Base-by-base conservation (phyloP, 345 rosid species). In the Cardamine occulta region DNA sequence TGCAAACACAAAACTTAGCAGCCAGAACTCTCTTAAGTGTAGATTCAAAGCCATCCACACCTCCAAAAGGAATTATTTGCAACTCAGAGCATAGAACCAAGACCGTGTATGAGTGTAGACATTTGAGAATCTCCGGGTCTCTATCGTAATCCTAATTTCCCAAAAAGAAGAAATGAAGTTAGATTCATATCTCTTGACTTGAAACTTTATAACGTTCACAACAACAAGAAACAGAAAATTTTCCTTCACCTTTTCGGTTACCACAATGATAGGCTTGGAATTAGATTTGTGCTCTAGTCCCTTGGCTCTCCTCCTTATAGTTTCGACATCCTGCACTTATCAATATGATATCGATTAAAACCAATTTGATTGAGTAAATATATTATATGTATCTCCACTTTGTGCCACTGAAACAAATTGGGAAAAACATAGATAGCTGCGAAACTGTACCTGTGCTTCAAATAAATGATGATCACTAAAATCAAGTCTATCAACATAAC, bases 401-500 rank as follows among this genome's bases (percentile, higher is more conserved):
- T 19, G 26, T 54, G 48, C 21, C 47, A 49, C 24, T 68, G 12
- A 69, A 35, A 49, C 1, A 18, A 29, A 31, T 12, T 15, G 35
- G 7, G 59, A 32, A 66, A 32, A 18, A 55, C 21, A 58, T 3
- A 21, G 23, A 56, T 29, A 29, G 40, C 29, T 55, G 39, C 1
- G 66, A 45, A 56, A 32, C 4, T 39, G 15, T n/a, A 93, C 96
- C 88, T 55, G 64, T 3, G 37, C 75, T 72, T 77, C 70, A 76
- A 93, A 88, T 31, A 44, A 14, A 75, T 93, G 86, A 78, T 90
- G 98, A 56, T 93, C 96, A 55, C 84, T 83, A 80, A 88, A 93
- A 72, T 90, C 96, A 74, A 93, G 72, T 68, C 85, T 83, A 68
- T 82, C 88, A 29, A 88, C 85, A 54, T 63, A 81, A 44, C n/a